Percentiles rank a stretch among this genome's conserved stretches.
phyloP scores from a whole-genome alignment of 805 yeast species.

The Candida sphagnicola region DNA sequence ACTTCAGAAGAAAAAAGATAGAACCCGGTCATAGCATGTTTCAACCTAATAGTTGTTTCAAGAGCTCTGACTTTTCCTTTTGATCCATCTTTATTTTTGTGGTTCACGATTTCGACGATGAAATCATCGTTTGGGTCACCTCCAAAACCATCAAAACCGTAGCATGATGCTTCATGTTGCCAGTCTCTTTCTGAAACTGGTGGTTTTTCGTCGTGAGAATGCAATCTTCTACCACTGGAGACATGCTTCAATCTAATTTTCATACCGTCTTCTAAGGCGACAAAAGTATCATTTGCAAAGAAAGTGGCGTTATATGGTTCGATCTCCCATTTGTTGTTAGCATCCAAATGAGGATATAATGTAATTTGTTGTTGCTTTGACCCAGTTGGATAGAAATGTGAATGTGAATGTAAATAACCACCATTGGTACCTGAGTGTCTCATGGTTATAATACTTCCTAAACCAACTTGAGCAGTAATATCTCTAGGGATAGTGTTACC shows the following conservation, averaged over 20 bases:
- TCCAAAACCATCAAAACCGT: conserved; percentile 70
- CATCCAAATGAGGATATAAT: conserved; percentile 72
- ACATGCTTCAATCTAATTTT: conserved; percentile 66
- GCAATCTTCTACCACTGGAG: conserved; percentile 61
- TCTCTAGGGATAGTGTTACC: conserved; percentile 59
- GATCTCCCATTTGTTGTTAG: conserved; percentile 67
- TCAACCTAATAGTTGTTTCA: conserved; percentile 66
- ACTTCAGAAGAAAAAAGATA: conserved; percentile 71
- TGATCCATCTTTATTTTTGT: conserved; percentile 48
- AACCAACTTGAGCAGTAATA: conserved; percentile 66
- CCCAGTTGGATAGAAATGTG: conserved; percentile 66
- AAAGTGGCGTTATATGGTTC: conserved; percentile 59
- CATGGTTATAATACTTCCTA: conserved; percentile 61
- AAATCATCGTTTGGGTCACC: conserved; percentile 88
- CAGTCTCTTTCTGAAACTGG: conserved; percentile 75
- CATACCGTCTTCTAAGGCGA: conserved; percentile 62
- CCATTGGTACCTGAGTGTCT: conserved; percentile 71
- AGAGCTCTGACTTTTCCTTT: conserved; percentile 58
- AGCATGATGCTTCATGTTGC: conserved; percentile 79
- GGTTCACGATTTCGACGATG: conserved; percentile 65
- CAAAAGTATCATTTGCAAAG: conserved; percentile 53
- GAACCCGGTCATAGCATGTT: conserved; percentile 78
- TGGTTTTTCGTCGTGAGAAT: conserved; percentile 79
- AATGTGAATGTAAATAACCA: conserved; percentile 83
- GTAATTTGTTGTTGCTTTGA: conserved; percentile 84